These are phyloP conservation scores for Graphilbum fragrans DNA, from an alignment of 2,329 filamentous ascomycete species.

Conservation along the genomic window DNA sequence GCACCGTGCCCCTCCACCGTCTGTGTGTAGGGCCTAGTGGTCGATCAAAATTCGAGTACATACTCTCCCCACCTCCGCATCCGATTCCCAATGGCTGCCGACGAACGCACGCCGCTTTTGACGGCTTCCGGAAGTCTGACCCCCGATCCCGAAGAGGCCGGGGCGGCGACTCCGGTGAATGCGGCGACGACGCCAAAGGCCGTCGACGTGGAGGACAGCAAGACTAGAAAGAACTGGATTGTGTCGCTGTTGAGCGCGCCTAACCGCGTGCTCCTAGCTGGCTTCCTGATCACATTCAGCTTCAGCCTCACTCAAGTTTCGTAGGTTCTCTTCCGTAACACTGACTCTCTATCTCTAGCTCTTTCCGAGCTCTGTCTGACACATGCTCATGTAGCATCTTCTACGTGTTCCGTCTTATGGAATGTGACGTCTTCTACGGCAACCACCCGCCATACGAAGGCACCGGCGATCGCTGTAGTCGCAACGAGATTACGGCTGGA, in stretches of 20 bases:
- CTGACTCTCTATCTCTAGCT: not conserved
- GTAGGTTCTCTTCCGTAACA: slow-evolving; percentile 23
- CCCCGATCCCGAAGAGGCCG: not conserved
- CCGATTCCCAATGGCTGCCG: not conserved
- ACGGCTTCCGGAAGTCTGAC: not conserved
- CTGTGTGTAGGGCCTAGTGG: too few relatives aligned
- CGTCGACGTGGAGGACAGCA: not conserved
- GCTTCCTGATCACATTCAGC: slow-evolving; percentile 44
- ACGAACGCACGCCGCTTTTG: slow-evolving; percentile 10
- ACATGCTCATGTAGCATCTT: slow-evolving; percentile 23
- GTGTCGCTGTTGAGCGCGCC: slow-evolving; percentile 8
- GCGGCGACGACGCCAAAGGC: not conserved
- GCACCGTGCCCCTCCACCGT: too few relatives aligned
- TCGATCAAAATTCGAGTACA: not conserved
- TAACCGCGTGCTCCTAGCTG: slow-evolving; percentile 41
- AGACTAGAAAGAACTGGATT: slow-evolving; percentile 1
- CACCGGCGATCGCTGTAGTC: slow-evolving; percentile 41
- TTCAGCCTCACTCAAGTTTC: slow-evolving; percentile 38
- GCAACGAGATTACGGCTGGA: slow-evolving; percentile 49
- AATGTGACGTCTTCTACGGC: slow-evolving; percentile 57
- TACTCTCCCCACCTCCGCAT: not conserved
- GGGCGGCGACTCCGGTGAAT: not conserved
- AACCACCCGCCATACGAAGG: slow-evolving; percentile 38
- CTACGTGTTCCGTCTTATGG: slow-evolving; percentile 60
- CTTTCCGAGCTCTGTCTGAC: not conserved